Base-by-base conservation (phyloP, 2,329 filamentous ascomycete genomes). In the Fusarium irregulare region DNA sequence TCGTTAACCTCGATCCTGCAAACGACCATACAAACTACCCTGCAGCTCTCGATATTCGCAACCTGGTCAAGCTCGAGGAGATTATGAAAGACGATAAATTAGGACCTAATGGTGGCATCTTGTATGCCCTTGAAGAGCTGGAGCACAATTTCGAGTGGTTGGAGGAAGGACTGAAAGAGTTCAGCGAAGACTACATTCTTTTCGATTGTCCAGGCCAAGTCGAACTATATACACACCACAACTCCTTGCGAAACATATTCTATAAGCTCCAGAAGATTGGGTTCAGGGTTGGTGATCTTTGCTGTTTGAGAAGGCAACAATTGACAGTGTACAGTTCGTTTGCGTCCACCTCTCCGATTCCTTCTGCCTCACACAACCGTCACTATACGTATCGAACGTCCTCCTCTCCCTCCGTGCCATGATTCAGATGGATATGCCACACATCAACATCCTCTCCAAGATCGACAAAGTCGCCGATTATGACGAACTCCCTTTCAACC, bases 131-230 rank as follows among this genome's bases (percentile, higher is more conserved):
- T 20, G 96, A 99, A 78, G 95, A 98, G 81, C 84, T 99, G 44
- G 96, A 99, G 78, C 87, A 95, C 75, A 98, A 98, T 78, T 89
- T 95, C 69, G 94, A 97, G 71, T 99, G 94, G 94, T 82, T 99
- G 16, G 92, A 94, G 76, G 87, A 93, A 54, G 91, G 92, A 4
- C 79, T 99, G 72, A 92, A 92, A 73, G 88, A 91, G 76, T 85
- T 97, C 42, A 91, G 88, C 82, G 93, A 98, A 70, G 94, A 98
- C 74, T 99, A 98, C 77, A 83, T 99, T 60, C 81, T 99, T 13
- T 98, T 99, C 70, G 96, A 99, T 82, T 98, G 96, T 72, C 96
- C 96, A 0, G 96, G 96, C 1, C 96, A 99, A 79, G 95, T 98
- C 50, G 96, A 99, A 81, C 87, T 99, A 8, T 98, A 98, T 77